Conservation (phyloP, 257 asterid species). For the Gentiana macrophylla region DNA sequence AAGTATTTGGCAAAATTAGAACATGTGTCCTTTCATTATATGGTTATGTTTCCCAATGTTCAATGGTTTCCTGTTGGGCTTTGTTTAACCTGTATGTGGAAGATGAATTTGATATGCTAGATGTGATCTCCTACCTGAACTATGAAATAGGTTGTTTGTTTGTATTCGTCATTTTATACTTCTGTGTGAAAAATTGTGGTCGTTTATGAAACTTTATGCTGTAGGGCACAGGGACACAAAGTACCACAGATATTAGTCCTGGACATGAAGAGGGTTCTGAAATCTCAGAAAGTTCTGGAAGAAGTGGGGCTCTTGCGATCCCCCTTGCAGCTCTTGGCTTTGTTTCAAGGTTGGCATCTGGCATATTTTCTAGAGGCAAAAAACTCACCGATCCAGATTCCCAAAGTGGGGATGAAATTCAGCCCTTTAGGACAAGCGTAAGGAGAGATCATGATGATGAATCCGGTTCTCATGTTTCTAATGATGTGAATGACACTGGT, state of each 20-base stretch:
- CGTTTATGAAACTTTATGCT: constrained; percentile 1
- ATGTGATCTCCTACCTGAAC: not conserved
- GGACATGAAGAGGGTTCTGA: constrained; percentile 39
- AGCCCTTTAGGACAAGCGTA: constrained; percentile 24
- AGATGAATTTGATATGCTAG: not conserved
- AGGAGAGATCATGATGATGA: constrained; percentile 29
- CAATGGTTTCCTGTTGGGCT: not conserved
- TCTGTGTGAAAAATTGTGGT: too few species aligned
- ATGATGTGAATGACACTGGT: constrained; percentile 27
- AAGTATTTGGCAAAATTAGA: not conserved
- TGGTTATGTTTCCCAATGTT: too few species aligned
- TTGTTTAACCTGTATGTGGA: not conserved
- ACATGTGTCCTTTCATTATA: not conserved
- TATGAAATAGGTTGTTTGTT: not conserved
- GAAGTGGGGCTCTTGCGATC: constrained; percentile 65
- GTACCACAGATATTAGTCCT: constrained; percentile 35
- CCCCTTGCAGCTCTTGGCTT: constrained; percentile 92
- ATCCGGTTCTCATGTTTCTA: constrained; percentile 39
- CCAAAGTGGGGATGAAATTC: constrained; percentile 52
- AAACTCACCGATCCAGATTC: constrained; percentile 42
- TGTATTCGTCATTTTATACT: not conserved
- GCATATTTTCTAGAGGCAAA: constrained; percentile 80
- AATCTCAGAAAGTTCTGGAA: constrained; percentile 52
- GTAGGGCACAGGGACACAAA: constrained; percentile 40
- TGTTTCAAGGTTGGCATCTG: constrained; percentile 80